Base-by-base conservation (phyloP, 805 yeast genomes). In the Ogataea nonfermentans region DNA sequence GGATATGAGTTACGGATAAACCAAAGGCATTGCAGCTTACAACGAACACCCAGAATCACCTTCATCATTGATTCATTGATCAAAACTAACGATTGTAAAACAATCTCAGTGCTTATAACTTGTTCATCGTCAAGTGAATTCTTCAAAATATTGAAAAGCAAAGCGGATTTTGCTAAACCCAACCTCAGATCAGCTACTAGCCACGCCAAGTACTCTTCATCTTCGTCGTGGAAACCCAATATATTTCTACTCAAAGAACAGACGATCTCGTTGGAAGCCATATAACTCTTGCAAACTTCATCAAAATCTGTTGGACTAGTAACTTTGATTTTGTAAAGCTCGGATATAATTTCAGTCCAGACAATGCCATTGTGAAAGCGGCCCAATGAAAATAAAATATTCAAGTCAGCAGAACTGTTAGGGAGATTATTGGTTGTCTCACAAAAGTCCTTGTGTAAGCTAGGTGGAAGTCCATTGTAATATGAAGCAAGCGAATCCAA, bases 11-110 rank as follows among this genome's bases (percentile, higher is more conserved):
- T 51, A 13, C 57, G 34, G 17, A 48, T 44, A 31, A 46, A 44
- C 57, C 57, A 53, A 23, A 53, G 22, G 2, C 46, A 31, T 9
- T 38, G 27, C 7, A 29, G 16, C n/a, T 30, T n/a, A 23, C 40
- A 38, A 23, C 29, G n/a, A n/a, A 41, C 7, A 4, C 53, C 56
- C 4, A 52, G 32, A 6, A 31, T 27, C 4, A 52, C 45, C 29
- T 51, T 53, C 37, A 43, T 40, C 5, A 48, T 24, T 3, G 57
- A 52, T 26, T 53, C 57, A 35, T 53, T 53, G 9, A 52, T 44
- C n/a, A 53, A 22, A 2, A 53, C 36, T 42, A 53, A 20, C 1
- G 57, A 43, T 17, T 53, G 52, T 9, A 53, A 15, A 9, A 52
- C 51, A 14, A 51, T 13, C 13, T 51, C 52, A 4, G 37, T 32